Conservation (phyloP, 2,329 filamentous ascomycete genomes). For the Beauveria sp. region DNA sequence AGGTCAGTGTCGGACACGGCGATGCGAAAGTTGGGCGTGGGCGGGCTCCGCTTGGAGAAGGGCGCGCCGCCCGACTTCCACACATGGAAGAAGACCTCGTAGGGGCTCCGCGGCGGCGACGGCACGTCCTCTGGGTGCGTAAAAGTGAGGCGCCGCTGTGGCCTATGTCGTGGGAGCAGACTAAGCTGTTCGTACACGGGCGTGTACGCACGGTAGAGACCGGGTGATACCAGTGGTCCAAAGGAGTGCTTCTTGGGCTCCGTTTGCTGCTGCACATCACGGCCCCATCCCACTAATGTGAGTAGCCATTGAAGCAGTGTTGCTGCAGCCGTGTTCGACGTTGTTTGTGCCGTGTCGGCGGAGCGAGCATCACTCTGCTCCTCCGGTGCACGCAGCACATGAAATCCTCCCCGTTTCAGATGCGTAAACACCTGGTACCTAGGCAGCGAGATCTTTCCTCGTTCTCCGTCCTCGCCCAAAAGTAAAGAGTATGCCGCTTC, state of each 20-base stretch:
- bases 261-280: slow-evolving; percentile 14
- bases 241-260: slow-evolving; percentile 24
- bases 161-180: slow-evolving; percentile 65
- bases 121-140: slow-evolving; percentile 2
- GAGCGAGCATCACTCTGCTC: neutral
- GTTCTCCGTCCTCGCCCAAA: slow-evolving; percentile 59
- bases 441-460: slow-evolving; percentile 59
- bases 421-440: slow-evolving; percentile 84
- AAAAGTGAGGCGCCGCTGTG: slow-evolving; percentile 24
- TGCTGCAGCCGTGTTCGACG: slow-evolving; percentile 19
- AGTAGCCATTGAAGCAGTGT: slow-evolving; percentile 47
- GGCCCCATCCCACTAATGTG: slow-evolving; percentile 32
- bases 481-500: slow-evolving; percentile 85
- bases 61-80: slow-evolving; percentile 58
- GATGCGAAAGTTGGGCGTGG: slow-evolving; percentile 74
- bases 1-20: slow-evolving; percentile 72
- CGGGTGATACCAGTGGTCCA: slow-evolving; percentile 54
- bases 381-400: slow-evolving; percentile 61
- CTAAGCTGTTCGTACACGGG: slow-evolving; percentile 71
- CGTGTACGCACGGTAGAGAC: slow-evolving; percentile 58
- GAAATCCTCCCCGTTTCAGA: slow-evolving; percentile 75
- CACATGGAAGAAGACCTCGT: slow-evolving; percentile 69
- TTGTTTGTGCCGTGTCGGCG: neutral
- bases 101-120: slow-evolving; percentile 40
- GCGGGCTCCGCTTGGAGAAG: slow-evolving; percentile 75